Evolutionary conservation across 2,329 filamentous ascomycete species (phyloP).

Genomic region (Arachnopeziza araneosa): DNA sequence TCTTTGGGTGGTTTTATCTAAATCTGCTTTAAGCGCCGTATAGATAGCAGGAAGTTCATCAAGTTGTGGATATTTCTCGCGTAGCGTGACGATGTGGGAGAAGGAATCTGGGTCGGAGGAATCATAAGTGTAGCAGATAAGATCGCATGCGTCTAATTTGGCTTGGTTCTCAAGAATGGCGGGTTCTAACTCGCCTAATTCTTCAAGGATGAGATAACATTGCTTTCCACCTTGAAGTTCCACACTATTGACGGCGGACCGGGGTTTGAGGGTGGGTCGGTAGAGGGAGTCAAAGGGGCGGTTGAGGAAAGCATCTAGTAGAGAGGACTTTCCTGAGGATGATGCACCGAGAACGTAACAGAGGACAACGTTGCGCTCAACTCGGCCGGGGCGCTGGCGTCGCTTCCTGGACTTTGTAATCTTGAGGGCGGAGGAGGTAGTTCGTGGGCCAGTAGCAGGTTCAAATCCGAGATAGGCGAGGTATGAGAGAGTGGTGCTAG

Average conservation of each 20-base stretch:
- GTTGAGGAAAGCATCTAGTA: slow-evolving; percentile 87
- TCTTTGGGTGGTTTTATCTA: slow-evolving; percentile 94
- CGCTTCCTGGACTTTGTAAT: slow-evolving; percentile 89
- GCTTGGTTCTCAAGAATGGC: slow-evolving; percentile 88
- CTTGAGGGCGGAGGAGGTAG: slow-evolving; percentile 76
- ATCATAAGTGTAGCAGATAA: slow-evolving; percentile 94
- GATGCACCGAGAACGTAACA: slow-evolving; percentile 87
- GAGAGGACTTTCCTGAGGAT: slow-evolving; percentile 82
- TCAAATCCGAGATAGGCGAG: slow-evolving; percentile 96
- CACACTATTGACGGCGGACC: slow-evolving; percentile 90
- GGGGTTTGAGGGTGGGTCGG: slow-evolving; percentile 90
- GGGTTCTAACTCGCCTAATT: slow-evolving; percentile 91
- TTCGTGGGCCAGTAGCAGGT: slow-evolving; percentile 55
- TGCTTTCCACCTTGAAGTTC: slow-evolving; percentile 94
- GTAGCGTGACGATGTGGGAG: slow-evolving; percentile 78
- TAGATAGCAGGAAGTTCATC: slow-evolving; percentile 90
- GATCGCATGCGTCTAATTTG: slow-evolving; percentile 87
- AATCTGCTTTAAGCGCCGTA: slow-evolving; percentile 88
- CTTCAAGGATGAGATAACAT: slow-evolving; percentile 92
- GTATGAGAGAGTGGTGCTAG: slow-evolving; percentile 92
- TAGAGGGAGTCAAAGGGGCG: slow-evolving; percentile 80
- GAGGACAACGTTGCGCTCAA: slow-evolving; percentile 90
- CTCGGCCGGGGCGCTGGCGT: slow-evolving; percentile 71
- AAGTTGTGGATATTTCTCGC: slow-evolving; percentile 73
- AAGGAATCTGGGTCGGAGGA: slow-evolving; percentile 96